Evolutionary conservation across 805 yeast genomes (phyloP).

Genomic region (Scheffersomyces ergatensis): DNA sequence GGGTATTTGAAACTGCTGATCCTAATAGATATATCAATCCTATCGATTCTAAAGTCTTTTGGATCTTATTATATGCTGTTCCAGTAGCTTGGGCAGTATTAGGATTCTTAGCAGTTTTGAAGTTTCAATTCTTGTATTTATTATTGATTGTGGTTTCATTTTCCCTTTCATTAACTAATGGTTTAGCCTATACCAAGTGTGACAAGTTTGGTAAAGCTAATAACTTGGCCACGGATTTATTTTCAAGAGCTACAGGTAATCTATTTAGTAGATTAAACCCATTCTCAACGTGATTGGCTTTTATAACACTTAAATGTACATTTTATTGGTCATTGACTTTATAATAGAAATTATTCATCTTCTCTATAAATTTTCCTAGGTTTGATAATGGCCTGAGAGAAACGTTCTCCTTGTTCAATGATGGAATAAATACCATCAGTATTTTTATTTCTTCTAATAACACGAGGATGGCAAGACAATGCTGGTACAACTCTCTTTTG

Average conservation of each 20-base stretch:
- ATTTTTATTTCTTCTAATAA: not conserved
- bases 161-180: slow-evolving; percentile 73
- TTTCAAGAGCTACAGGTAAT: slow-evolving; percentile 51
- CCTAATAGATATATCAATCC: slow-evolving; percentile 75
- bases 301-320: not conserved
- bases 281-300: slow-evolving; percentile 10
- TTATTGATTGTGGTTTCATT: slow-evolving; percentile 66
- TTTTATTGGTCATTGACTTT: not conserved
- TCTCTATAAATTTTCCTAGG: slow-evolving; percentile 8
- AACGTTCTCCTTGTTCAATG: not conserved
- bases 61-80: slow-evolving; percentile 73
- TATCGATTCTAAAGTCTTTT: slow-evolving; percentile 85
- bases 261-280: slow-evolving; percentile 49
- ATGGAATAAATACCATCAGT: not conserved
- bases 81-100: slow-evolving; percentile 76
- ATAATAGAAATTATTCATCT: slow-evolving; percentile 1
- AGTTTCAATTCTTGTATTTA: slow-evolving; percentile 68
- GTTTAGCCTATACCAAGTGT: slow-evolving; percentile 87
- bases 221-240: slow-evolving; percentile 54
- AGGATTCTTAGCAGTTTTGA: slow-evolving; percentile 74
- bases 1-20: slow-evolving; percentile 89
- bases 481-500: not conserved
- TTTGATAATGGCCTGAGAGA: slow-evolving; percentile 9
- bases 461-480: not conserved
- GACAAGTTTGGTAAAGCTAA: slow-evolving; percentile 90